These are phyloP conservation scores for Madurella mycetomatis DNA, from an alignment of 2,329 filamentous ascomycete species.

Conservation along the genomic window DNA sequence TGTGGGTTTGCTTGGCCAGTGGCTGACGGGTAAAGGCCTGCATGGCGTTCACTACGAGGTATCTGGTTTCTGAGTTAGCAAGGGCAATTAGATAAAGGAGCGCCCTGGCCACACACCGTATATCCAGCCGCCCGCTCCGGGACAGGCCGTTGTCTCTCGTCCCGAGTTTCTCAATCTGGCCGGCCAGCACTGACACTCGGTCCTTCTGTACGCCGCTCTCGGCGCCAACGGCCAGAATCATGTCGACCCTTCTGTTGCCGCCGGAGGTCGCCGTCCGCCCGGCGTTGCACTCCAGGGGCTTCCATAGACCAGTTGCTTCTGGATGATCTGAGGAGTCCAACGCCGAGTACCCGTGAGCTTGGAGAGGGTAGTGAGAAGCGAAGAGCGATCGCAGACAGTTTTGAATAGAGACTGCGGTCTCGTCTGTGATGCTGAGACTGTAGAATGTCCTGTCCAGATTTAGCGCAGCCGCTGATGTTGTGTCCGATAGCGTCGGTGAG, in stretches of 20 bases:
- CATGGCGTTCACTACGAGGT: slow-evolving; percentile 57
- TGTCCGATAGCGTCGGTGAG: slow-evolving; percentile 19
- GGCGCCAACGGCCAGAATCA: slow-evolving; percentile 57
- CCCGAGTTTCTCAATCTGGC: slow-evolving; percentile 53
- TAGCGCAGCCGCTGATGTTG: slow-evolving; percentile 1
- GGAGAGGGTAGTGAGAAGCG: slow-evolving; percentile 46
- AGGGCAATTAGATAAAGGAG: neutral
- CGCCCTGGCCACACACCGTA: slow-evolving; percentile 42
- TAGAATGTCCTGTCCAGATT: slow-evolving; percentile 39
- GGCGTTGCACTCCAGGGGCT: slow-evolving; percentile 44
- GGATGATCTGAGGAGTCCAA: slow-evolving; percentile 45
- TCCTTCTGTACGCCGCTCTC: slow-evolving; percentile 51
- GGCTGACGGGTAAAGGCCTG: slow-evolving; percentile 52
- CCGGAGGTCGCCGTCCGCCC: slow-evolving; percentile 29
- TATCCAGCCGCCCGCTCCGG: slow-evolving; percentile 53
- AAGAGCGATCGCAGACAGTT: slow-evolving; percentile 54
- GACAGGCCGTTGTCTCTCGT: slow-evolving; percentile 45
- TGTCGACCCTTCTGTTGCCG: slow-evolving; percentile 43
- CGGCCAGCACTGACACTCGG: slow-evolving; percentile 45
- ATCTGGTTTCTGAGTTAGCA: slow-evolving; percentile 36
- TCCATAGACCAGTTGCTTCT: slow-evolving; percentile 50
- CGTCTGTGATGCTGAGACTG: slow-evolving; percentile 40
- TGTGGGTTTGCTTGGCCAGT: slow-evolving; percentile 46
- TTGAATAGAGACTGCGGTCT: slow-evolving; percentile 51
- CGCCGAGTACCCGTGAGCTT: slow-evolving; percentile 44